Evolutionary conservation across 2,329 filamentous ascomycete species (phyloP).

Genomic region (Juglanconis oblonga): DNA sequence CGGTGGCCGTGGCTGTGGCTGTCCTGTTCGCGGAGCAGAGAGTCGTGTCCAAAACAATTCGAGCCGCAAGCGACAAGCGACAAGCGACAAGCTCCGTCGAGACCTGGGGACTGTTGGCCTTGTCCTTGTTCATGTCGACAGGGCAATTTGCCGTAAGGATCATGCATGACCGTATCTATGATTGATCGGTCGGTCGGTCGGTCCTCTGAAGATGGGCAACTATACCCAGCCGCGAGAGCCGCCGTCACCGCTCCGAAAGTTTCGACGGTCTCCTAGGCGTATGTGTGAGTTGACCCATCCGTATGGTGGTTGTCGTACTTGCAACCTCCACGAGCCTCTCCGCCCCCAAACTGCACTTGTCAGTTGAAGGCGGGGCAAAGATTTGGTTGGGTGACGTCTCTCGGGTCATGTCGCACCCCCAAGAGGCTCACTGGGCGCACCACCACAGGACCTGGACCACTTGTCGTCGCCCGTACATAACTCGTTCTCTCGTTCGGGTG

Average conservation of each 20-base stretch:
- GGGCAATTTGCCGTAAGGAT: not conserved
- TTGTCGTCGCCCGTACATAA: not conserved
- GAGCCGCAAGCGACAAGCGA: conserved; percentile 1
- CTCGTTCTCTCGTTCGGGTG: not conserved
- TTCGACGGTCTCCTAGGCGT: not conserved
- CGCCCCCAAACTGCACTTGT: conserved; percentile 1
- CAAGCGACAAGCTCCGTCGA: not conserved
- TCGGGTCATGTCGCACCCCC: not conserved
- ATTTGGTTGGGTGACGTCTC: not conserved
- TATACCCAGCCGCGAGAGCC: conserved; percentile 8
- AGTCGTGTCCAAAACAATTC: not conserved
- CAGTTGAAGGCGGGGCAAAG: conserved; percentile 8
- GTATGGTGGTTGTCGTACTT: not conserved
- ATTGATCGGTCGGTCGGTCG: not conserved
- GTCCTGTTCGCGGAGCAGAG: not conserved
- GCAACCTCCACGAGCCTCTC: not conserved
- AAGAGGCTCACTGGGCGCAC: not conserved
- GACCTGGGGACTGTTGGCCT: not conserved
- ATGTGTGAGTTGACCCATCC: not conserved
- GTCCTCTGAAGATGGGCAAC: not conserved
- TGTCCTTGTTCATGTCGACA: not conserved
- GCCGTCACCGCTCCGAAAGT: conserved; percentile 3
- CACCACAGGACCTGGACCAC: not conserved
- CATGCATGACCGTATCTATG: not conserved
- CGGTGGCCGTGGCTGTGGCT: not conserved